Conservation (phyloP, 2,329 filamentous ascomycete species). For the Mariannaea sp. region DNA sequence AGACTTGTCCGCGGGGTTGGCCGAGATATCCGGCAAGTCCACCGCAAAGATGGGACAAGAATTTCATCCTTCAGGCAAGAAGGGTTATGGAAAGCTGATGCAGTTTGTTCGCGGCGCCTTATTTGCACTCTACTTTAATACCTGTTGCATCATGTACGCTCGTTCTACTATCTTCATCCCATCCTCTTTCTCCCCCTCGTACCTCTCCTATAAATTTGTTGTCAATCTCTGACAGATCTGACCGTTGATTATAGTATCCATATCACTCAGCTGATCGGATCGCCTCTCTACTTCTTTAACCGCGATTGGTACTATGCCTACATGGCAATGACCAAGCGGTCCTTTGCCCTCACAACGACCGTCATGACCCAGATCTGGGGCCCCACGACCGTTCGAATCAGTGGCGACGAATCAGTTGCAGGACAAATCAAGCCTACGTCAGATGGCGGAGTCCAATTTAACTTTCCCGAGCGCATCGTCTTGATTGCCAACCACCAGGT, state of each 20-base stretch:
- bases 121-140: slow-evolving; percentile 57
- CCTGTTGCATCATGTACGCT: slow-evolving; percentile 55
- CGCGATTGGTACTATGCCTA: slow-evolving; percentile 81
- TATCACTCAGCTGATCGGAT: slow-evolving; percentile 74
- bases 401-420: slow-evolving; percentile 78
- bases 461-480: slow-evolving; percentile 80
- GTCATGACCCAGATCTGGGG: slow-evolving; percentile 86
- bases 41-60: slow-evolving; percentile 16
- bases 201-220: no score
- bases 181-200: no score
- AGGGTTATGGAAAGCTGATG: slow-evolving; percentile 55
- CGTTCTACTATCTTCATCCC: no score
- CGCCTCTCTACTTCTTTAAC: slow-evolving; percentile 76
- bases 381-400: slow-evolving; percentile 81
- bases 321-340: slow-evolving; percentile 86
- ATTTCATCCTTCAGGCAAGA: slow-evolving; percentile 59
- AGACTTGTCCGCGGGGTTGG: slow-evolving; percentile 36
- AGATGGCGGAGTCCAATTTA: slow-evolving; percentile 76
- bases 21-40: slow-evolving; percentile 28
- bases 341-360: slow-evolving; percentile 77
- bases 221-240: no score
- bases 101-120: slow-evolving; percentile 58
- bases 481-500: slow-evolving; percentile 88
- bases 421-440: slow-evolving; percentile 72
- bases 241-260: slow-evolving; percentile 56